Conservation (phyloP, 768 basidiomycete genomes). For the Xerocomus spinulosus region DNA sequence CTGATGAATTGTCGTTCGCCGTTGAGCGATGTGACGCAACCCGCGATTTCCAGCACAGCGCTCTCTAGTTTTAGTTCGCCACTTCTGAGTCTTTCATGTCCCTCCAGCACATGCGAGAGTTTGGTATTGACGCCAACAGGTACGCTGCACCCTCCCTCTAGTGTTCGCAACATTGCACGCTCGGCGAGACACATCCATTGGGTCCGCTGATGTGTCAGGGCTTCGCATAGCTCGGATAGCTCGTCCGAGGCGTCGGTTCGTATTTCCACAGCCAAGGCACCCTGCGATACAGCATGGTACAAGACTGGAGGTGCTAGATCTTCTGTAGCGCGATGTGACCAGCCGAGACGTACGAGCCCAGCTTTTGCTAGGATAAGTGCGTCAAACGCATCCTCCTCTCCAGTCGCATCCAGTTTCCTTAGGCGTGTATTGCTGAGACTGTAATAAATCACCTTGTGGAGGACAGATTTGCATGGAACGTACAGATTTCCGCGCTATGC, state of each 20-base stretch:
- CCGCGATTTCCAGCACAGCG: slow-evolving; percentile 57
- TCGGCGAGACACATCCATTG: slow-evolving; percentile 79
- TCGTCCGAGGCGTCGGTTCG: slow-evolving; percentile 56
- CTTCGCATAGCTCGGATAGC: slow-evolving; percentile 58
- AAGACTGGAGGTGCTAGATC: slow-evolving; percentile 72
- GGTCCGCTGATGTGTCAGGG: slow-evolving; percentile 72
- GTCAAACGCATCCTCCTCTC: slow-evolving; percentile 61
- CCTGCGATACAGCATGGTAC: slow-evolving; percentile 91
- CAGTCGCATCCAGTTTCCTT: slow-evolving; percentile 79
- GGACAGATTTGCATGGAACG: slow-evolving; percentile 28
- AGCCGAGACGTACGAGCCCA: slow-evolving; percentile 78
- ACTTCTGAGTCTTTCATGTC: slow-evolving; percentile 29
- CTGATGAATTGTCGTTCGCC: slow-evolving; percentile 71
- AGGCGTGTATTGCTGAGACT: slow-evolving; percentile 76
- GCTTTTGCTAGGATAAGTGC: slow-evolving; percentile 93
- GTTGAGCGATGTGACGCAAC: slow-evolving; percentile 80
- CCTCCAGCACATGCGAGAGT: slow-evolving; percentile 33
- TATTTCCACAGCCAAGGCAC: slow-evolving; percentile 86
- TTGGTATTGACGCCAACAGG: slow-evolving; percentile 79
- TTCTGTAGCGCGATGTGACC: slow-evolving; percentile 68
- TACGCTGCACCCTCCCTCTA: slow-evolving; percentile 97
- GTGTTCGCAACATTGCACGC: slow-evolving; percentile 77
- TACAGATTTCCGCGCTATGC: slow-evolving; percentile 82
- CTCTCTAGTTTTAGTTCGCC: slow-evolving; percentile 30
- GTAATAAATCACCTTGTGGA: slow-evolving; percentile 5